Conservation (phyloP, 257 asterid species). For the Solanum neorickii region DNA sequence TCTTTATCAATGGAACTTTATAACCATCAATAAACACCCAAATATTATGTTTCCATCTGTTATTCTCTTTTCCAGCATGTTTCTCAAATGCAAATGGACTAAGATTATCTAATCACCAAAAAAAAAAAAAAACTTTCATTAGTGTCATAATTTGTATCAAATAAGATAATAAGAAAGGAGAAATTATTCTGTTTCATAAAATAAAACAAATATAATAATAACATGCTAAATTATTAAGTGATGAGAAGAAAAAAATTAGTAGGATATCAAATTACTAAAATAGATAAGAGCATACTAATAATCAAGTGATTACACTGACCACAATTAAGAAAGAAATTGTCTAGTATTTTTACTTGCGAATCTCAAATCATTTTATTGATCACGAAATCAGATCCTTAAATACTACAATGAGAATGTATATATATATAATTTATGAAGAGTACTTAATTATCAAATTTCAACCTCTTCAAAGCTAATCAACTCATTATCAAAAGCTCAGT, state of each 20-base stretch:
- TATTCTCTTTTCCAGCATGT: constrained; percentile 45
- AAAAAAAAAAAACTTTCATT: background rate
- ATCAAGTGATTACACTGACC: background rate
- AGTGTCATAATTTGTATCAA: background rate
- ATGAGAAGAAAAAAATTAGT: background rate
- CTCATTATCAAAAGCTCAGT: background rate
- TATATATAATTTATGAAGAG: no score
- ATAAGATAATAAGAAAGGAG: background rate
- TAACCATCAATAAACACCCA: constrained; percentile 38
- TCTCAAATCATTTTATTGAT: no score
- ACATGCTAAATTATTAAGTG: background rate
- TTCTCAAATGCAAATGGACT: constrained; percentile 48
- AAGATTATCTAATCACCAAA: constrained; percentile 22
- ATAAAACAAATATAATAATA: background rate
- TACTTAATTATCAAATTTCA: background rate
- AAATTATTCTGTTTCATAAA: background rate
- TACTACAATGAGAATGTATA: no score
- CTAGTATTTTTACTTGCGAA: no score
- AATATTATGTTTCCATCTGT: constrained; percentile 42
- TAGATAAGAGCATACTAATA: background rate
- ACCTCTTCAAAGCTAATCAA: background rate
- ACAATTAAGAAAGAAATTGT: background rate
- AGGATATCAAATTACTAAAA: background rate
- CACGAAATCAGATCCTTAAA: no score
- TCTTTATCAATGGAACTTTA: constrained; percentile 36